Evolutionary conservation across 371 early-diverging fungal genomes (phyloP), one percentile per base, ranked within the genome.

Genomic region (Rhizopus sp.): DNA sequence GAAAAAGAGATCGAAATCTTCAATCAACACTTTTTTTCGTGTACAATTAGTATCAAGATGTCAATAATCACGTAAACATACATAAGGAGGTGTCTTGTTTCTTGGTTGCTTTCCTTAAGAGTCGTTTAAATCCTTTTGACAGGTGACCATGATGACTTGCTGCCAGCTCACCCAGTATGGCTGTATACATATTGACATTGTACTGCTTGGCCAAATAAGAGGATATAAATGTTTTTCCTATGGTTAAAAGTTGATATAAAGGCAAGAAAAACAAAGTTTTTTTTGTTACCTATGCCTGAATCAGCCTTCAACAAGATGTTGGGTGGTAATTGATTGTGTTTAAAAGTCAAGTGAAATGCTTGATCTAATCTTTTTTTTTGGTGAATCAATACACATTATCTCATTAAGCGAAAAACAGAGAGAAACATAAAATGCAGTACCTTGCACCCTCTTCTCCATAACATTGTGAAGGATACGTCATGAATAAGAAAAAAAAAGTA

Each of bases 1-100:
- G 50, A 81, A 85, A 12, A 83, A 53, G 5, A 79, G 49, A 47
- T 86, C 87, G 1, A 86, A 62, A 55, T 84, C 83, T 37, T 86
- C 84, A 13, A 86, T 55, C 15, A 84, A 44, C 2, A 86, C 76
- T 70, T 23, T 23, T 23, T 23, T 23, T n/a, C n/a, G 23, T 23
- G 23, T 23, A 23, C 23, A 23, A 23, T 23, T 23, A 23, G 23
- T 23, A 23, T 23, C 2, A 23, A 23, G 23, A 23, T 23, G 17
- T n/a, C 10, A 13, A 17, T 32, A 33, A 57, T 50, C 67, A 64
- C 69, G 7, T 16, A 66, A 23, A 23, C 23, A 23, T 23, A 23
- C 23, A 23, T 23, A 23, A 23, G 23, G 23, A 52, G 35, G 53
- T 58, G 44, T 39, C 58, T 50, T 41, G 13, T 5, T 7, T 31